Percentiles rank a stretch among this genome's conserved stretches.
These are phyloP conservation scores for Nakazawaea holstii DNA, from an alignment of 805 yeast genomes.

Conservation along the genomic window DNA sequence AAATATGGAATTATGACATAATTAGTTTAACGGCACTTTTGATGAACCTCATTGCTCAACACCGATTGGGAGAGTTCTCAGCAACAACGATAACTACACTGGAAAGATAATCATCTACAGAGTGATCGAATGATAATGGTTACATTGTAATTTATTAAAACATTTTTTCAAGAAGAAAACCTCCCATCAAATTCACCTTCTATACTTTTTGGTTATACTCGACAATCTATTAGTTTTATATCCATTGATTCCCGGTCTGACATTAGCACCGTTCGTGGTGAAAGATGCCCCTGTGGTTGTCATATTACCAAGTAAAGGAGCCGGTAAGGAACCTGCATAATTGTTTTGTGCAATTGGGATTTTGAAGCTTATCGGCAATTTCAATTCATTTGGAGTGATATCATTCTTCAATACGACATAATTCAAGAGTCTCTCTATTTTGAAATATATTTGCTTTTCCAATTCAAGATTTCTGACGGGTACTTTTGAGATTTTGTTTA, in stretches of 20 bases:
- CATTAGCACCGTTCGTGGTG: not conserved
- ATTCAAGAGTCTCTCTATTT: conserved; percentile 38
- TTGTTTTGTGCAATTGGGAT: conserved; percentile 70
- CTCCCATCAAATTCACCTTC: not conserved
- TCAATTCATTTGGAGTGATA: conserved; percentile 27
- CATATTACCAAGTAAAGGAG: conserved; percentile 24
- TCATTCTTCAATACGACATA: conserved; percentile 26
- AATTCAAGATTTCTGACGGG: conserved; percentile 2
- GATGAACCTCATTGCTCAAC: too few species aligned
- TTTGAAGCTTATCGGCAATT: conserved; percentile 28
- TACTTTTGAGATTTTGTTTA: conserved; percentile 29
- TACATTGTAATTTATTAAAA: too few species aligned
- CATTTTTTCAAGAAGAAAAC: too few species aligned
- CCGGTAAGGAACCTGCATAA: conserved; percentile 78
- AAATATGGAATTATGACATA: too few species aligned
- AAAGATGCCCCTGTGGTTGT: not conserved
- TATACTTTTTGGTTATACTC: conserved; percentile 9
- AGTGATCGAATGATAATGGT: too few species aligned
- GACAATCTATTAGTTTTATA: conserved; percentile 7
- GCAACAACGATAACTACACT: too few species aligned
- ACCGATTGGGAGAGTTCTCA: too few species aligned
- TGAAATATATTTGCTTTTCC: conserved; percentile 38
- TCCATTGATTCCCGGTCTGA: not conserved
- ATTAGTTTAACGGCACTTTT: too few species aligned
- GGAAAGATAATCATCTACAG: too few species aligned